Evolutionary conservation across 148 eudicot genomes (phyloP).

Genomic region (Beta vulgaris): DNA sequence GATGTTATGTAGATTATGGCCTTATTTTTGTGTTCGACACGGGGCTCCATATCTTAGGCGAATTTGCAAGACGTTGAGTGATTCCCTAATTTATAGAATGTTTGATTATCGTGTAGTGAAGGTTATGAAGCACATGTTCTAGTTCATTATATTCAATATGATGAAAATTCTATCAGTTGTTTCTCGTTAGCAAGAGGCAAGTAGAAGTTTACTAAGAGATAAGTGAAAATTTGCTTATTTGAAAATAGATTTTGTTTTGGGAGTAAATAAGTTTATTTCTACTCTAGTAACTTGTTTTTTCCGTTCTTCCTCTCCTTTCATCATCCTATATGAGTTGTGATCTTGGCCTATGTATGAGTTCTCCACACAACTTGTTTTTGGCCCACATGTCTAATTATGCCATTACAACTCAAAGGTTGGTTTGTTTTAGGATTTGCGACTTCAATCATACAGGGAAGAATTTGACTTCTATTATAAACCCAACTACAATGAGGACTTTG

Average conservation of each 20-base stretch:
- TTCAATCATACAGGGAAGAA: too few relatives aligned
- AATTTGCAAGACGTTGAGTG: not conserved
- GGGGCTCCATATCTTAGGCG: not conserved
- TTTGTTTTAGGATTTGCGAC: too few relatives aligned
- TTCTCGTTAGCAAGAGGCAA: too few relatives aligned
- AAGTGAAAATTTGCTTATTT: not conserved
- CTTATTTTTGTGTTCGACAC: not conserved
- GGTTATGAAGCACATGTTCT: not conserved
- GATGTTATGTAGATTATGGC: not conserved
- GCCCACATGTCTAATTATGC: too few relatives aligned
- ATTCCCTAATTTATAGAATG: not conserved
- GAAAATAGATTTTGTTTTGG: not conserved
- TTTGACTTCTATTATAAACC: too few relatives aligned
- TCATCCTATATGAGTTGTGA: too few relatives aligned
- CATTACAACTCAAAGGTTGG: too few relatives aligned
- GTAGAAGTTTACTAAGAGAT: not conserved
- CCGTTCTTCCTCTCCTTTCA: too few relatives aligned
- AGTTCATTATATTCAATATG: not conserved
- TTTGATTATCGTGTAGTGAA: not conserved
- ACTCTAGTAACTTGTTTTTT: too few relatives aligned
- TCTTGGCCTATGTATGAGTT: too few relatives aligned
- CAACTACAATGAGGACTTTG: too few relatives aligned
- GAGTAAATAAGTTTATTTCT: not conserved
- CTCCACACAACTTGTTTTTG: too few relatives aligned
- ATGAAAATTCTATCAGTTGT: not conserved